Base-by-base conservation (phyloP, 306 rosid genomes). In the Alnus glutinosa region DNA sequence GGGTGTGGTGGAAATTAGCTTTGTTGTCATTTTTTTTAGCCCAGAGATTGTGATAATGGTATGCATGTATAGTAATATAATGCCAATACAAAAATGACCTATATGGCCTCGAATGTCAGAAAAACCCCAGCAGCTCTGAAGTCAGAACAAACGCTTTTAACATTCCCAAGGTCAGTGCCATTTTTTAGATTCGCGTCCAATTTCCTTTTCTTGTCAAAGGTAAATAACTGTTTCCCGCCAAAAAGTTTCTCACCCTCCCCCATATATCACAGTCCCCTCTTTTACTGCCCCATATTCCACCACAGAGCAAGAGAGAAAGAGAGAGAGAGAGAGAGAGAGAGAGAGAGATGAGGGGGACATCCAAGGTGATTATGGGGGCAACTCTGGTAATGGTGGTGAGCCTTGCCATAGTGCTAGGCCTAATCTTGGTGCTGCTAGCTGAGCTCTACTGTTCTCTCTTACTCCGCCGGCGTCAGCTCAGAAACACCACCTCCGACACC, bases 391-490 rank as follows among this genome's bases (percentile, higher is more conserved):
- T 91, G 96, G 92, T 93, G 76, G 90, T 90, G 30, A 86, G 78
- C 86, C 98, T 95, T 71, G 98, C 94, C 70, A 69, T 93, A 64
- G 96, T 95, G 23, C 82, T 95, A 6, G 96, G 89, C 50, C 93
- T 95, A 54, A 91, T 95, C 55, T 63, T 95, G 1, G 96, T 93
- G 7, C 90, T 95, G 42, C 88, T 95, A 0, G 96, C 92, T 10
- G 96, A 95, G 84, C 97, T 95, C 87, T 95, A 93, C 83, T 95
- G 99, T 48, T 93, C 99, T 75, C 96, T 95, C 78, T 83, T 95
- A 58, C 90, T 89, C 86, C 90, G 90, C 51, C 89, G 97, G 54
- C 98, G 97, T 79, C 87, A 82, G 75, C 89, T 63, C 72, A 90
- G 87, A 80, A 74, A 81, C 78, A 54, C 37, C 75, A 39, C 57